phyloP scores from a whole-genome alignment of 257 asterid genomes.

The Petunia secreta region DNA sequence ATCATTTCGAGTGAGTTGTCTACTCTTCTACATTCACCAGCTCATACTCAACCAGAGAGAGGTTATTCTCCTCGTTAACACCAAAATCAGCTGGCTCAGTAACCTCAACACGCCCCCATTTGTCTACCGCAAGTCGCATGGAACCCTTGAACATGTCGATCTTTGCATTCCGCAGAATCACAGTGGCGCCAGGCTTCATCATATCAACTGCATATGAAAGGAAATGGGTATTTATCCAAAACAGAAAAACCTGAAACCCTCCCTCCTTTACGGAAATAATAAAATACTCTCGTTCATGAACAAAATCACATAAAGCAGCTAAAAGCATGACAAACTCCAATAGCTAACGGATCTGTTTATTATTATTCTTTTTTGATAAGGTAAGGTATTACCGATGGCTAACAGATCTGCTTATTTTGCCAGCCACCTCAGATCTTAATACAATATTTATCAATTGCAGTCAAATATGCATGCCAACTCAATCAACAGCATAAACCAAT shows the following conservation, averaged over 20 bases:
- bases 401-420: not conserved
- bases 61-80: constrained; percentile 45
- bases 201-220: constrained; percentile 40
- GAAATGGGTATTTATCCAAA: not conserved
- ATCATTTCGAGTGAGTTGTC: constrained; percentile 23
- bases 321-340: constrained; percentile 5
- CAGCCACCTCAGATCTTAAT: not conserved
- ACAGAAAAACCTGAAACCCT: not conserved
- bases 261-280: not conserved
- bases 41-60: constrained; percentile 48
- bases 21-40: constrained; percentile 41
- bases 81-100: constrained; percentile 42
- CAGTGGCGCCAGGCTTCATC: constrained; percentile 41
- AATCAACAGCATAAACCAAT: not conserved
- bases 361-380: not conserved
- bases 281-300: not conserved
- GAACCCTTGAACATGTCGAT: constrained; percentile 53
- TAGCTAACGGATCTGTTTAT: not conserved
- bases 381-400: no score
- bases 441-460: not conserved
- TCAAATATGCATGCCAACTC: not conserved
- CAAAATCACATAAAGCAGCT: not conserved
- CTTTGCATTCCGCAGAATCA: constrained; percentile 48
- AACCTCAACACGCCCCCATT: constrained; percentile 53
- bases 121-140: constrained; percentile 53